Percentiles rank a stretch among this genome's conserved stretches.
Evolutionary conservation across 2,329 filamentous ascomycete species (phyloP).

Genomic region (Pseudogymnoascus sp.): DNA sequence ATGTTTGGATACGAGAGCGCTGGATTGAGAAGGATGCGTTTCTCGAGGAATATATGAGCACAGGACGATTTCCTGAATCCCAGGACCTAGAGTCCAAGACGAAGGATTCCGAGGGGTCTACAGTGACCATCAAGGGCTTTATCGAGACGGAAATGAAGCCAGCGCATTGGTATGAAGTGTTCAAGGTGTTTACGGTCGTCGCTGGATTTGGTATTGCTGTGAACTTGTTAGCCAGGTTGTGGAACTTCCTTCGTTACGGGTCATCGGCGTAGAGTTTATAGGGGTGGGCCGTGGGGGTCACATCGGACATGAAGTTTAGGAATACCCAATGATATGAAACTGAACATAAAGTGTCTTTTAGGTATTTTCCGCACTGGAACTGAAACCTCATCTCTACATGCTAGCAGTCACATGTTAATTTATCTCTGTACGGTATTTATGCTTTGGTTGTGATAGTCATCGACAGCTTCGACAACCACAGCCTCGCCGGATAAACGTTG

Average conservation of each 20-base stretch:
- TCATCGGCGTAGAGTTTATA: neutral
- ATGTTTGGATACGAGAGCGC: conserved; percentile 71
- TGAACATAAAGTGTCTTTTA: neutral
- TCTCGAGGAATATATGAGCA: conserved; percentile 71
- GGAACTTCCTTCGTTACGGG: neutral
- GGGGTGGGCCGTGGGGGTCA: neutral
- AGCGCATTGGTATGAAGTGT: conserved; percentile 24
- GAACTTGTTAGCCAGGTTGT: conserved; percentile 17
- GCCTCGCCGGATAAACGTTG: conserved; percentile 4
- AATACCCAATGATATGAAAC: neutral
- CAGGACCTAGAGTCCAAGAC: conserved; percentile 16
- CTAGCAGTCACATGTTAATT: neutral
- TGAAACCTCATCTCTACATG: neutral
- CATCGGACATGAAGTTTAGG: neutral
- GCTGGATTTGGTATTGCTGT: conserved; percentile 21
- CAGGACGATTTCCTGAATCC: conserved; percentile 62
- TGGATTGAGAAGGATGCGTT: conserved; percentile 91
- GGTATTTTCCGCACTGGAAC: neutral
- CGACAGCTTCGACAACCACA: neutral
- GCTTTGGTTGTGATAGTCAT: neutral
- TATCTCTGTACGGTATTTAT: neutral
- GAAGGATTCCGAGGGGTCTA: conserved; percentile 9
- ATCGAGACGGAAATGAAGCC: conserved; percentile 28
- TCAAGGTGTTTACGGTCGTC: conserved; percentile 25
- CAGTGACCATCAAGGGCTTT: conserved; percentile 15